phyloP scores from a whole-genome alignment of 805 yeast species.

The Candida oleophila region DNA sequence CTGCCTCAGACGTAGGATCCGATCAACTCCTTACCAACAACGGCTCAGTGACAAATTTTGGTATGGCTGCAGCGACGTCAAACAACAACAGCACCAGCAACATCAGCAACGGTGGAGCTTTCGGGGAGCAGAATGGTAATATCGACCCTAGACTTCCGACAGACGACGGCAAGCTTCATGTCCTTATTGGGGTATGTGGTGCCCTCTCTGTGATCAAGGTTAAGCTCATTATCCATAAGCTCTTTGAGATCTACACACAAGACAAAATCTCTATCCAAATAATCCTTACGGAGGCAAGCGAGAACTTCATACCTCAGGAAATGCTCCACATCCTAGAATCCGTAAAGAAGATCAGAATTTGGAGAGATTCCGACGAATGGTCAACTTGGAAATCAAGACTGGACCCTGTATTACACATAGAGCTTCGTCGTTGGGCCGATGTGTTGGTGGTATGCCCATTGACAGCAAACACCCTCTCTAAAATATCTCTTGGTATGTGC shows the following conservation, averaged over 20 bases:
- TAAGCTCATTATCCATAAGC: slow-evolving; percentile 49
- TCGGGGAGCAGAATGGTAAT: slow-evolving; percentile 43
- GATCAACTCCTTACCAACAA: slow-evolving; percentile 2
- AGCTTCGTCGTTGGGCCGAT: slow-evolving; percentile 95
- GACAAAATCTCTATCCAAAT: slow-evolving; percentile 53
- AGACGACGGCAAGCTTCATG: slow-evolving; percentile 56
- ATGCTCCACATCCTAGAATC: slow-evolving; percentile 37
- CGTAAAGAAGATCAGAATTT: slow-evolving; percentile 46
- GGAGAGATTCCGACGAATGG: slow-evolving; percentile 65
- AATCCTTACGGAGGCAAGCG: slow-evolving; percentile 53
- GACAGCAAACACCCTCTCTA: slow-evolving; percentile 89
- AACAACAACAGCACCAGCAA: no score
- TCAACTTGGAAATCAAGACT: slow-evolving; percentile 72
- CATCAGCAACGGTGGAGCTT: background rate
- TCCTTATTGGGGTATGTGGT: slow-evolving; percentile 59
- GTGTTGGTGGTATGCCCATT: slow-evolving; percentile 90
- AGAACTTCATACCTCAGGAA: slow-evolving; percentile 50
- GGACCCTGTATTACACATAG: slow-evolving; percentile 94
- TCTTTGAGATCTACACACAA: slow-evolving; percentile 50
- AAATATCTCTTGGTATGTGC: slow-evolving; percentile 86
- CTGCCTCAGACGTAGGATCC: slow-evolving; percentile 20
- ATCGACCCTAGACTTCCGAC: slow-evolving; percentile 52
- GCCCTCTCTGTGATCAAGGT: slow-evolving; percentile 53
- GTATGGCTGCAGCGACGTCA: slow-evolving; percentile 4
- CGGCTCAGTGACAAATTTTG: slow-evolving; percentile 11